These are phyloP conservation scores for Kluyveromyces sp. DNA, from an alignment of 1,139 yeast genomes.

Conservation along the genomic window DNA sequence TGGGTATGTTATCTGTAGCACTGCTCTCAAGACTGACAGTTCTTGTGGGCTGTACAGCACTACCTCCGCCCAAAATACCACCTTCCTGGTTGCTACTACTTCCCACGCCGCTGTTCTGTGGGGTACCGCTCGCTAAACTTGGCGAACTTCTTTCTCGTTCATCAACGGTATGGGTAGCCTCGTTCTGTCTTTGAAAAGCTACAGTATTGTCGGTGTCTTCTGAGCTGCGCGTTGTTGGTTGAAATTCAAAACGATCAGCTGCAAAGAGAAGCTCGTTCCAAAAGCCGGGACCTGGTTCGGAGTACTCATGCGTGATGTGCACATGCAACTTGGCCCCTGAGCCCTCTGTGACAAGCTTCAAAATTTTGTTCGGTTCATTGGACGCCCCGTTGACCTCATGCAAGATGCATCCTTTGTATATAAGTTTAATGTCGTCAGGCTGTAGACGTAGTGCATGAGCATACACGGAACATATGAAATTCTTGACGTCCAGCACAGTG, in stretches of 20 bases:
- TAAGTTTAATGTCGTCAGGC: slow-evolving; percentile 21
- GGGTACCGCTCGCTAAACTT: background rate
- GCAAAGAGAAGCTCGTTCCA: slow-evolving; percentile 26
- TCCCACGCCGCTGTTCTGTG: background rate
- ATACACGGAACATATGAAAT: slow-evolving; percentile 26
- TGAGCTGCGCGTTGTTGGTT: slow-evolving; percentile 7
- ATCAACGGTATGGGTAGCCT: background rate
- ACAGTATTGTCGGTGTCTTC: background rate
- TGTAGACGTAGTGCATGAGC: slow-evolving; percentile 19
- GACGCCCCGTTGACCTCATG: slow-evolving; percentile 15
- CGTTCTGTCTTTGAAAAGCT: background rate
- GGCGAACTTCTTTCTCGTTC: background rate
- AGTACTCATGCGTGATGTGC: slow-evolving; percentile 21
- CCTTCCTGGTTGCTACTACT: background rate
- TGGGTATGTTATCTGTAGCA: background rate
- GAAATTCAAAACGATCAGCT: slow-evolving; percentile 17
- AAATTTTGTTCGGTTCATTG: slow-evolving; percentile 19
- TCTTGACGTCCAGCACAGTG: slow-evolving; percentile 25
- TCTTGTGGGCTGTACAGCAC: background rate
- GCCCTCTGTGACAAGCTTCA: slow-evolving; percentile 16
- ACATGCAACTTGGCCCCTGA: slow-evolving; percentile 23
- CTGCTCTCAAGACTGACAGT: background rate
- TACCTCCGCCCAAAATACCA: background rate
- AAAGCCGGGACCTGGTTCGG: slow-evolving; percentile 26
- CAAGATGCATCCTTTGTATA: slow-evolving; percentile 25